Base-by-base conservation (phyloP, 192 early-diverging fungal species). In the Obelidium mucronatum region DNA sequence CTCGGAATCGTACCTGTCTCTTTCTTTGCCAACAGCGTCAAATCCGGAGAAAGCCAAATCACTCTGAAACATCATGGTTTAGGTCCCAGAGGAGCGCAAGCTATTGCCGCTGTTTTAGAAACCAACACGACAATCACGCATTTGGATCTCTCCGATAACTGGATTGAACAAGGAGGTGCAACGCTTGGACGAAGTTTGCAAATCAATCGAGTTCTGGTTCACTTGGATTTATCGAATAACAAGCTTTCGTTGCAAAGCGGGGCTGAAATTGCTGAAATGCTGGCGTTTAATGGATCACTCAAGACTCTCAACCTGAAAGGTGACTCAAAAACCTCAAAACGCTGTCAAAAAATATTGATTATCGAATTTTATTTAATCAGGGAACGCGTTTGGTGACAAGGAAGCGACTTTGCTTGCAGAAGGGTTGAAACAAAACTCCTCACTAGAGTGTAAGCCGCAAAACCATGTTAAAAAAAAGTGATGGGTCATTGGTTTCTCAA, bases 1-100 rank as follows among this genome's bases (percentile, higher is more conserved):
- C 74, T 84, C 22, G 79, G 80, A 26, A 70, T 88, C n/a, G 81
- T 85, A 5, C 87, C 87, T n/a, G 84, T 80, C 0, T 81, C 81
- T 24, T 80, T 54, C 74, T 76, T 88, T 30, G 37, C 42, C 11
- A 39, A 75, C 2, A 13, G 19, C 8, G 26, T 78, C 4, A 36
- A 44, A 19, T 40, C 77, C 5, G 73, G 77, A n/a, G 40, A 39
- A 19, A n/a, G 30, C 1, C 81, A 86, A 58, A 71, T 88, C 33
- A 55, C 71, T 30, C 80, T 88, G 63, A 78, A 73, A 30, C 82
- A 88, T 65, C 81, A 81, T 39, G 87, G 87, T 2, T 59, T 88
- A 33, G 87, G 87, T 17, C 71, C 76, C 2, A 78, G 78, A 51
- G 82, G 87, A 22, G 87, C 87, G 1, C 54, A 84, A 52, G 87